Evolutionary conservation across 768 basidiomycete species (phyloP), one percentile per base, ranked within the genome.

Genomic region (Hydnum rufescens): DNA sequence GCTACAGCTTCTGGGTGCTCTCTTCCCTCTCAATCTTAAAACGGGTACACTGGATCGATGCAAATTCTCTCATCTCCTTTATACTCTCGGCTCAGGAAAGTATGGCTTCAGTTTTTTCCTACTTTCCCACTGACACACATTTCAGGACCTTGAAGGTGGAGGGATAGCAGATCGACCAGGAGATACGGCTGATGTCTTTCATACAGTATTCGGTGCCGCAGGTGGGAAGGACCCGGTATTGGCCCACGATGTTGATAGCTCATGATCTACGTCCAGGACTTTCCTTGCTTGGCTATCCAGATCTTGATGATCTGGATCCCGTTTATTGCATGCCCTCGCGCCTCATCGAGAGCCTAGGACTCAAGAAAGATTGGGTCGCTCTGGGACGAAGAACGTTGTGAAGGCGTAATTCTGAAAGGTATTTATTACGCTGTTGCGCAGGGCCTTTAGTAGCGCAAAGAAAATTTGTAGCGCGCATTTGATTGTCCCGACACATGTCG

Each of bases 1-100:
- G 95, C 67, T 99, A 99, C 65, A 88, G 85, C 59, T 89, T 88
- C 67, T 99, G 90, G 90, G 87, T 90, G 3, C 73, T 97, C 3
- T 92, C 95, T 1, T 70, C 85, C 0, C 65, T 97, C 51, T 77
- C 88, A 25, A 92, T 96, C 53, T 64, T 99, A 39, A 74, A 78
- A 42, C 85, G 80, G 60, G 63, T 90, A 3, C 65, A 72, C 0
- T 97, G 92, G 88, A 93, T 99, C 60, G 80, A 96, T 62, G 69
- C 77, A 0, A 74, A 80, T 19, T 86, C 82, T 60, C 69, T 96
- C 29, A 70, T 71, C 1, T 60, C 65, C 3, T 99, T 96, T 66
- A 93, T 99, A 53, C 71, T 96, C 4, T 82, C 81, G 16, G 81
- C 90, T 4, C 87, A 92, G 68, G 85, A 82, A 51, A 23, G 73